A percentile compares a stretch with the other conserved stretches of the same genome.
These are phyloP conservation scores for Russula sp. DNA, from an alignment of 768 basidiomycete genomes.

Conservation along the genomic window DNA sequence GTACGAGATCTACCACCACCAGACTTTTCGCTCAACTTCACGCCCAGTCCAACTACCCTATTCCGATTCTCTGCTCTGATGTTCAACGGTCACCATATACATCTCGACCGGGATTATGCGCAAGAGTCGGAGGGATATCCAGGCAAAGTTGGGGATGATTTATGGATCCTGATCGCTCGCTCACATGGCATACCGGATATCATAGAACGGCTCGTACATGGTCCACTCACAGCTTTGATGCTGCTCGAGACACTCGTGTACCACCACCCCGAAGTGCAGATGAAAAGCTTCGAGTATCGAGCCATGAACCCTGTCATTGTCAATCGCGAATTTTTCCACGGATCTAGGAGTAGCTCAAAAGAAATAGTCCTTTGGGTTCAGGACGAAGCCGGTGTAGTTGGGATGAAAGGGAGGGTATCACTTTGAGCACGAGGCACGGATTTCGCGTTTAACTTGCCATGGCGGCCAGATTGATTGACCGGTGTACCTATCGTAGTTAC, in stretches of 20 bases:
- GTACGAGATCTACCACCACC: conserved; percentile 45
- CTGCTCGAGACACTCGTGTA: conserved; percentile 55
- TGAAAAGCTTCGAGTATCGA: conserved; percentile 58
- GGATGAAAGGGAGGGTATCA: conserved; percentile 51
- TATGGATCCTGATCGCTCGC: neutral
- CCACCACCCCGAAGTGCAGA: conserved; percentile 38
- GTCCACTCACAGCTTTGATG: conserved; percentile 75
- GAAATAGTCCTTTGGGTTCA: conserved; percentile 49
- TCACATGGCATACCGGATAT: neutral
- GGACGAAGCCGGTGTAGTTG: conserved; percentile 50
- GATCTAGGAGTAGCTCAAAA: conserved; percentile 35
- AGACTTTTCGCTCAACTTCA: conserved; percentile 60
- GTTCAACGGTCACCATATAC: conserved; percentile 81
- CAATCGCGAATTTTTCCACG: conserved; percentile 41
- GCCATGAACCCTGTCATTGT: conserved; percentile 60
- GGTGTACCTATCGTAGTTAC: neutral
- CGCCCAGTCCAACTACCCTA: conserved; percentile 60
- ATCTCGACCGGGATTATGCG: conserved; percentile 71
- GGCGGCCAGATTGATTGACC: too few relatives aligned
- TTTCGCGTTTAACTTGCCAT: too few relatives aligned
- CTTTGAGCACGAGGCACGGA: conserved; percentile 19
- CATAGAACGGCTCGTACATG: conserved; percentile 77
- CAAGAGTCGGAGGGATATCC: conserved; percentile 62
- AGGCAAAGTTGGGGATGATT: conserved; percentile 34
- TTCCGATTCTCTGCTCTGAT: conserved; percentile 85